Percentiles rank a stretch among this genome's conserved stretches.
phyloP scores from a whole-genome alignment of 1,139 yeast genomes.

The Sugiyamaella paludigena region DNA sequence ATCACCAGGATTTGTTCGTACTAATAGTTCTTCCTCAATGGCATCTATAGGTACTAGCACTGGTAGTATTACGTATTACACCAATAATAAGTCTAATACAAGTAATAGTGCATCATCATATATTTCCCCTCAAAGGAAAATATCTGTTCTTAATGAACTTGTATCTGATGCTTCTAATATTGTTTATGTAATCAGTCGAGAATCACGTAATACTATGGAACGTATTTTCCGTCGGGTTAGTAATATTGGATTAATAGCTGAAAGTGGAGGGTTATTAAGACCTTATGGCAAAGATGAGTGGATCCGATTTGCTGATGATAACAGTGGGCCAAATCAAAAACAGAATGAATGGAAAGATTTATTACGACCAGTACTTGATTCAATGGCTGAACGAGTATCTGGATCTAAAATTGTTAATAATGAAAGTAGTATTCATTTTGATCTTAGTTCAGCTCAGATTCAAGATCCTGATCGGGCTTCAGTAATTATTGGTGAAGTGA shows the following conservation, averaged over 20 bases:
- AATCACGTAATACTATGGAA: slow-evolving; percentile 62
- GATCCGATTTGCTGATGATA: slow-evolving; percentile 60
- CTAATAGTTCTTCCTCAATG: slow-evolving; percentile 6
- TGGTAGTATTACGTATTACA: not conserved
- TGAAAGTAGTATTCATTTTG: slow-evolving; percentile 73
- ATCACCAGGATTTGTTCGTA: slow-evolving; percentile 5
- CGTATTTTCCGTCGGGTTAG: slow-evolving; percentile 65
- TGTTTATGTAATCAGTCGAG: slow-evolving; percentile 69
- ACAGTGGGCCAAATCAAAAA: slow-evolving; percentile 36
- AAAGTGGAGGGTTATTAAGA: slow-evolving; percentile 73
- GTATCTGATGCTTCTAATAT: slow-evolving; percentile 54
- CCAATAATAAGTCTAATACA: not conserved
- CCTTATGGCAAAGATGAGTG: slow-evolving; percentile 47
- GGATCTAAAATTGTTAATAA: slow-evolving; percentile 71
- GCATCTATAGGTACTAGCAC: not conserved
- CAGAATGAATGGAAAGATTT: slow-evolving; percentile 57
- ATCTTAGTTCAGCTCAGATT: slow-evolving; percentile 41
- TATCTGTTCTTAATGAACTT: slow-evolving; percentile 44
- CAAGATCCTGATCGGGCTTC: slow-evolving; percentile 68
- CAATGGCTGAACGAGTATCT: slow-evolving; percentile 75
- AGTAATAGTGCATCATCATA: slow-evolving; percentile 20
- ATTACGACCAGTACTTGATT: slow-evolving; percentile 56
- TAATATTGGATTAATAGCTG: slow-evolving; percentile 80
- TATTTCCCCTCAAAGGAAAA: slow-evolving; percentile 36
- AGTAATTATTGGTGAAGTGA: slow-evolving; percentile 76